phyloP scores from a whole-genome alignment of 495 filamentous ascomycete species.

The Letharia columbiana region DNA sequence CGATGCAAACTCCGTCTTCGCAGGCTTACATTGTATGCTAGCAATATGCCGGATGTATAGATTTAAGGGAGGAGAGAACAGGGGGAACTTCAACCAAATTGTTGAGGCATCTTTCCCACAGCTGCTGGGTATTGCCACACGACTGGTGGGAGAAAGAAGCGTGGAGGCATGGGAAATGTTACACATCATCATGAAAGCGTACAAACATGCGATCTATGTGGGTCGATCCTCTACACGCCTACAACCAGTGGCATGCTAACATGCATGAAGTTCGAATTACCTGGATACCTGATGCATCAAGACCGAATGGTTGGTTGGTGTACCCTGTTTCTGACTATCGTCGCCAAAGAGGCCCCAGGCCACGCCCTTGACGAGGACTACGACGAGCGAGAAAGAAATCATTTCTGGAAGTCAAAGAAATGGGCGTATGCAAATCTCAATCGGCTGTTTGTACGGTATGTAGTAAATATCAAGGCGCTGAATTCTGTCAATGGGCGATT shows the following conservation, averaged over 20 bases:
- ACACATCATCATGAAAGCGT: slow-evolving; percentile 85
- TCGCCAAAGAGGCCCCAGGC: slow-evolving; percentile 74
- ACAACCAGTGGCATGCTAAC: slow-evolving; percentile 23
- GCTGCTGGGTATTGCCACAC: slow-evolving; percentile 74
- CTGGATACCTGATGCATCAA: slow-evolving; percentile 63
- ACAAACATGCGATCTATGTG: slow-evolving; percentile 96
- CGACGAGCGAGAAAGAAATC: slow-evolving; percentile 80
- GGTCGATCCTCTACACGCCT: slow-evolving; percentile 31
- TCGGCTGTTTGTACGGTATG: slow-evolving; percentile 82
- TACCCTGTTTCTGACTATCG: slow-evolving; percentile 80
- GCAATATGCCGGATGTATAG: slow-evolving; percentile 89
- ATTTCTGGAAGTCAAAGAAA: slow-evolving; percentile 99
- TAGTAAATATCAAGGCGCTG: not conserved
- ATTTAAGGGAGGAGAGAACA: slow-evolving; percentile 77
- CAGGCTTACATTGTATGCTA: slow-evolving; percentile 86
- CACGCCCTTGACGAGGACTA: slow-evolving; percentile 71
- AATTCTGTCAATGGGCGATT: not conserved
- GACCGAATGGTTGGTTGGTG: slow-evolving; percentile 88
- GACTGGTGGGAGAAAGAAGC: slow-evolving; percentile 80
- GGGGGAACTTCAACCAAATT: slow-evolving; percentile 87
- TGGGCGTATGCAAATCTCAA: slow-evolving; percentile 98
- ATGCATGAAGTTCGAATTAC: slow-evolving; percentile 65
- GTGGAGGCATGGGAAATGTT: slow-evolving; percentile 95
- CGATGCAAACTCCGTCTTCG: slow-evolving; percentile 77
- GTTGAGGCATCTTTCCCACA: slow-evolving; percentile 87